phyloP scores from a whole-genome alignment of 2,329 filamentous ascomycete species.

The Ascochyta rabiei region DNA sequence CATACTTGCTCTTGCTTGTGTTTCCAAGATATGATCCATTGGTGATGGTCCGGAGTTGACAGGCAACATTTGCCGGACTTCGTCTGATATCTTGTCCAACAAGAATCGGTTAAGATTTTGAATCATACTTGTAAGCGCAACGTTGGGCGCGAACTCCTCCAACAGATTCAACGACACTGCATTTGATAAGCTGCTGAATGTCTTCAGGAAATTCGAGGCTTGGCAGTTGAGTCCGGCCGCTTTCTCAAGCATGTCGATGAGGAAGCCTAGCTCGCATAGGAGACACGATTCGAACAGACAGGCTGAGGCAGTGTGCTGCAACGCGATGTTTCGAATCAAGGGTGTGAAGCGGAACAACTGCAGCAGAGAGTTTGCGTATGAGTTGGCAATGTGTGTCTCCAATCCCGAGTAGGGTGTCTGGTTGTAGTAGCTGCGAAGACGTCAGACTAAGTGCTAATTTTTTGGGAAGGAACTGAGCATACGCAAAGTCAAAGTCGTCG shows the following conservation, averaged over 20 bases:
- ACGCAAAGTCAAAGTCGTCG: conserved; percentile 99
- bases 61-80: conserved; percentile 72
- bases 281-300: conserved; percentile 85
- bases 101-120: conserved; percentile 87
- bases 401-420: conserved; percentile 89
- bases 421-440: conserved; percentile 78
- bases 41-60: conserved; percentile 58
- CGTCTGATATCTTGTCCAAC: conserved; percentile 77
- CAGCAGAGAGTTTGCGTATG: conserved; percentile 89
- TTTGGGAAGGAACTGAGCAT: conserved; percentile 36
- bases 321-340: conserved; percentile 81
- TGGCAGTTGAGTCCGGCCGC: conserved; percentile 93
- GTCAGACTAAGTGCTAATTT: conserved; percentile 7
- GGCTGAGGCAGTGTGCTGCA: conserved; percentile 85
- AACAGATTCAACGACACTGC: conserved; percentile 77
- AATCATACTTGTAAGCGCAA: conserved; percentile 78
- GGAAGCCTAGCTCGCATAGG: conserved; percentile 90
- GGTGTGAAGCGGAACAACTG: conserved; percentile 93
- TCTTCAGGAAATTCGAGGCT: conserved; percentile 91
- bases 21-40: conserved; percentile 77
- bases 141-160: conserved; percentile 79
- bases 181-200: conserved; percentile 82
- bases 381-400: conserved; percentile 96
- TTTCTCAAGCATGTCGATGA: conserved; percentile 98
- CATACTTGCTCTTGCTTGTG: conserved; percentile 74